Percentiles rank a stretch among this genome's conserved stretches.
Evolutionary conservation across 768 basidiomycete genomes (phyloP).

Genomic region (Lentinula aciculospora): DNA sequence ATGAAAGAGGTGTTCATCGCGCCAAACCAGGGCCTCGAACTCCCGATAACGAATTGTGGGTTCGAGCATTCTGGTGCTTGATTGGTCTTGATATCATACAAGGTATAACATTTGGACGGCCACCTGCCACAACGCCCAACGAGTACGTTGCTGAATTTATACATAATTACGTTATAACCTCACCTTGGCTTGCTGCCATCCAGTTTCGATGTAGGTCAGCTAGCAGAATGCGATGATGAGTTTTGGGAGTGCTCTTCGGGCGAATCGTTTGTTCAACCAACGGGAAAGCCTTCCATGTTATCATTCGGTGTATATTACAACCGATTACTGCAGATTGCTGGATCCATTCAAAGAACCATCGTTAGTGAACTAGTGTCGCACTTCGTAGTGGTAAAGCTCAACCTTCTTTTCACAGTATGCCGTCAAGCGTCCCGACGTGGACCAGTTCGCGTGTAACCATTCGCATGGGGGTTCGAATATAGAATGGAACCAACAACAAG

Average conservation of each 20-base stretch:
- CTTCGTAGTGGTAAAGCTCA: background rate
- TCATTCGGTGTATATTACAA: constrained; percentile 1
- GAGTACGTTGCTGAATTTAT: constrained; percentile 22
- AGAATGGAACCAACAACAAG: constrained; percentile 2
- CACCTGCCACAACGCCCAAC: constrained; percentile 35
- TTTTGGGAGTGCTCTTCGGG: constrained; percentile 15
- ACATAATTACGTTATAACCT: background rate
- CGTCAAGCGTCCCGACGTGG: background rate
- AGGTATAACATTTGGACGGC: constrained; percentile 37
- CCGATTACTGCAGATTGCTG: background rate
- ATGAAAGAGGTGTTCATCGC: constrained; percentile 42
- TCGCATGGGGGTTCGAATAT: background rate
- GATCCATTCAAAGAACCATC: background rate
- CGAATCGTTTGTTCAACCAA: constrained; percentile 7
- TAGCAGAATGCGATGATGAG: constrained; percentile 52
- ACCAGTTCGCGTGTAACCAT: background rate
- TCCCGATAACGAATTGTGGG: constrained; percentile 7
- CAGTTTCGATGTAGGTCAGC: constrained; percentile 38
- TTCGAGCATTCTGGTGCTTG: constrained; percentile 11
- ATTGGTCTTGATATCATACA: background rate
- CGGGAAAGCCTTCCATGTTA: constrained; percentile 6
- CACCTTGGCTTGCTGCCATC: background rate
- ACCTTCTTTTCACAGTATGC: constrained; percentile 1
- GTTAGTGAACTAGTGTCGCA: background rate
- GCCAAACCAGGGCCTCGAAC: constrained; percentile 15